A percentile compares a stretch with the other conserved stretches of the same genome.
Conservation (phyloP, 805 yeast genomes). For the Candida nemodendra region DNA sequence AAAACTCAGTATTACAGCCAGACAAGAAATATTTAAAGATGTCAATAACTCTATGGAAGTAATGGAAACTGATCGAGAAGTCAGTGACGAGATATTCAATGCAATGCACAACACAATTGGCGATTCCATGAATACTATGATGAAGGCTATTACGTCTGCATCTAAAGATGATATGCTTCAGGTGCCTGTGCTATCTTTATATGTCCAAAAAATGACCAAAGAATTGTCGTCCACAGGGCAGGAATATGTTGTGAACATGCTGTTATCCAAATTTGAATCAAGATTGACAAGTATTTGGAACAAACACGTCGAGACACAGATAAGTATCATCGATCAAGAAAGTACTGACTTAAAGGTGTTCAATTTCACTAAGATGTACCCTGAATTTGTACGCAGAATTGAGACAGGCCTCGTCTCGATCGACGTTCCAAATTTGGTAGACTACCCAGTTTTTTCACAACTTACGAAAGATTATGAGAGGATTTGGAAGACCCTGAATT, state of each 20-base stretch:
- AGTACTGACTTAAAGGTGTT: slow-evolving; percentile 32
- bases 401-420: slow-evolving; percentile 30
- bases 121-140: slow-evolving; percentile 25
- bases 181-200: slow-evolving; percentile 41
- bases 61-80: slow-evolving; percentile 32
- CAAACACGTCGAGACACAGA: slow-evolving; percentile 55
- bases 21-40: slow-evolving; percentile 20
- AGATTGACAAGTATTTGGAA: slow-evolving; percentile 57
- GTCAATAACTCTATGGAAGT: slow-evolving; percentile 2
- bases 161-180: slow-evolving; percentile 40
- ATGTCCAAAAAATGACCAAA: slow-evolving; percentile 40
- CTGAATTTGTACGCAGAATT: slow-evolving; percentile 43
- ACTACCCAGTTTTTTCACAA: slow-evolving; percentile 16
- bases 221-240: slow-evolving; percentile 52
- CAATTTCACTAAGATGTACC: slow-evolving; percentile 45
- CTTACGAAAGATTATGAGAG: slow-evolving; percentile 19
- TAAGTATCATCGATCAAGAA: slow-evolving; percentile 37
- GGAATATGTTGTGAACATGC: slow-evolving; percentile 55
- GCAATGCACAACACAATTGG: slow-evolving; percentile 33
- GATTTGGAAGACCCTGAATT: slow-evolving; percentile 25
- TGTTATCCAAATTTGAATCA: slow-evolving; percentile 51
- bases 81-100: slow-evolving; percentile 28
- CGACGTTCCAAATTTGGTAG: slow-evolving; percentile 10
- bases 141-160: slow-evolving; percentile 34
- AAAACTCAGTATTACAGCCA: slow-evolving; percentile 27